Evolutionary conservation across 2,329 filamentous ascomycete species (phyloP).

Genomic region (Malbranchea zuffiana): DNA sequence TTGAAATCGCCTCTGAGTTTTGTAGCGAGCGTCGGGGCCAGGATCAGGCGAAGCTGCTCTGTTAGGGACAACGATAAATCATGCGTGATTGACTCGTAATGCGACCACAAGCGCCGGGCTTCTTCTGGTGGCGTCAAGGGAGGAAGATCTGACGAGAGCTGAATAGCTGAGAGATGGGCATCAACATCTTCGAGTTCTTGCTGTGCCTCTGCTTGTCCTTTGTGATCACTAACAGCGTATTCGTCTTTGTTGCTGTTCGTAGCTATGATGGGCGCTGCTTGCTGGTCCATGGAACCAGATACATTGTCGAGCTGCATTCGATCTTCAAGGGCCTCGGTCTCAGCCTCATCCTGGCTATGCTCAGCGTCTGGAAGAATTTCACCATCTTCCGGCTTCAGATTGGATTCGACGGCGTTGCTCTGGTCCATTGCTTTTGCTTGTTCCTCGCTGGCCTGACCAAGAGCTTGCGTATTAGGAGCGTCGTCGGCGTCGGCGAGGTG

Average conservation of each 20-base stretch:
- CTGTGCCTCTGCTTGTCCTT: conserved; percentile 34
- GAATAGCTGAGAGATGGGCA: conserved; percentile 57
- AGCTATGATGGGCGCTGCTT: conserved; percentile 15
- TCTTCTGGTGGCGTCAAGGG: conserved; percentile 40
- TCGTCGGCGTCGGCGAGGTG: conserved; percentile 78
- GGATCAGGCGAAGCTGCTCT: conserved; percentile 88
- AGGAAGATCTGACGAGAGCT: conserved; percentile 47
- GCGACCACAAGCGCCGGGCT: conserved; percentile 68
- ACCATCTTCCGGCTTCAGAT: conserved; percentile 45
- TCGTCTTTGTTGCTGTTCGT: conserved; percentile 25
- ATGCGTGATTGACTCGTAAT: conserved; percentile 75
- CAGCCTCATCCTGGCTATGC: conserved; percentile 26
- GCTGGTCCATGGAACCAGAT: conserved; percentile 27
- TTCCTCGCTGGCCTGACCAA: conserved; percentile 79
- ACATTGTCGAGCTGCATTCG: conserved; percentile 33
- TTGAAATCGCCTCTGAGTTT: conserved; percentile 95
- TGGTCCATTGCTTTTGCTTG: conserved; percentile 79
- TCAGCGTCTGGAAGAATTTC: conserved; percentile 48
- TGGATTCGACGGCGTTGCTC: conserved; percentile 69
- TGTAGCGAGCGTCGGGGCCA: conserved; percentile 86
- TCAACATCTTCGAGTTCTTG: conserved; percentile 40
- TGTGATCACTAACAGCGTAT: conserved; percentile 19
- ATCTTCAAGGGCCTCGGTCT: conserved; percentile 40
- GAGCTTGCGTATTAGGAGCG: conserved; percentile 75
- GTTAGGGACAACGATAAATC: conserved; percentile 79